Evolutionary conservation across 495 filamentous ascomycete genomes (phyloP), one percentile per base, ranked within the genome.

Genomic region (Penicillium malachiteum): DNA sequence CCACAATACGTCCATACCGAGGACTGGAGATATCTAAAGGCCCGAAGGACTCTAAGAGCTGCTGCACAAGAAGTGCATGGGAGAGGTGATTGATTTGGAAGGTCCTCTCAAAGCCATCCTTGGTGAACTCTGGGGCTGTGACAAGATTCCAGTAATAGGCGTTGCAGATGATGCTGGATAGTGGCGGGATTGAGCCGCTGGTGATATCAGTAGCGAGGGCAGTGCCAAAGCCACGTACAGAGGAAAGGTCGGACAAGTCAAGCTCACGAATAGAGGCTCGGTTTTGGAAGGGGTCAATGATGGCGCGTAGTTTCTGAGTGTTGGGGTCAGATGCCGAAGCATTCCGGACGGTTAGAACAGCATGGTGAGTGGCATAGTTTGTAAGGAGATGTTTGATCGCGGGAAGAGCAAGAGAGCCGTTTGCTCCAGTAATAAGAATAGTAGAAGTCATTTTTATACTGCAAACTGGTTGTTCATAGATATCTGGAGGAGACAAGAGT

Each of bases 1-100:
- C 60, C 3, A 79, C 65, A 26, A 81, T 69, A 0, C 77, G 63
- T 8, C 76, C 78, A 32, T 5, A 37, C 2, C 12, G 12, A 10
- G 34, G 8, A 13, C 12, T 9, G 34, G 34, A 37, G 12, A 2
- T 13, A 12, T n/a, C 3, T 68, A 43, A 14, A 73, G 72, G 51
- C 76, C 71, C 64, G 80, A 74, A 40, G 70, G 74, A 37, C 48
- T 69, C 63, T 13, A 81, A 58, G 2, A 81, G 64, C 7, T 74
- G 58, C 5, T 80, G 66, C 2, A 73, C 66, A 8, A 81, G 55
- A 6, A 76, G 55, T 18, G 73, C 74, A 21, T 80, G 75, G 7
- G 72, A 69, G 12, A 81, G 65, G 52, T 78, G 72, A 37, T 74
- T 78, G n/a, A 71, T 64, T 33, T 74, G 72, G 47, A 79, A 80